A percentile compares a stretch with the other conserved stretches of the same genome.
Conservation (phyloP, 2,329 filamentous ascomycete species). For the Trichoderma sp. region DNA sequence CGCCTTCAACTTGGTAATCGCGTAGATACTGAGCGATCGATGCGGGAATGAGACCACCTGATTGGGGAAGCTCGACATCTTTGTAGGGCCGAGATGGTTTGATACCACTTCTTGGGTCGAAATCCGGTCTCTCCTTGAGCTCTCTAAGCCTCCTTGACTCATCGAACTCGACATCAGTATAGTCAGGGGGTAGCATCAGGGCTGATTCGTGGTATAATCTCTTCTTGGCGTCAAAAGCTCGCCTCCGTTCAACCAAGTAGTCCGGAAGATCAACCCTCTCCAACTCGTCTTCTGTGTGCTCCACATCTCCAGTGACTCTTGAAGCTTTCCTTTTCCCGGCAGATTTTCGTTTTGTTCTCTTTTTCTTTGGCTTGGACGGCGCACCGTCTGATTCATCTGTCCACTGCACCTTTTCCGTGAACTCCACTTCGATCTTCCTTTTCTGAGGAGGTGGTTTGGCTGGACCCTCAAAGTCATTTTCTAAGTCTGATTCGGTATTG, state of each 20-base stretch:
- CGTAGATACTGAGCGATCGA: conserved; percentile 88
- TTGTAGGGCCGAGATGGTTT: conserved; percentile 68
- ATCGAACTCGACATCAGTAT: conserved; percentile 69
- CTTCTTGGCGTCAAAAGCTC: conserved; percentile 63
- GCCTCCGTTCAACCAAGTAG: conserved; percentile 67
- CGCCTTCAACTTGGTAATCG: conserved; percentile 86
- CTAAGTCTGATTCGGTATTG: conserved; percentile 24
- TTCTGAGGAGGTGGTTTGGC: conserved; percentile 29
- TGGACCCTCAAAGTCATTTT: conserved; percentile 12
- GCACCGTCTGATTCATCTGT: conserved; percentile 59
- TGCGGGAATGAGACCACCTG: conserved; percentile 78
- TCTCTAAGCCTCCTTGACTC: conserved; percentile 33
- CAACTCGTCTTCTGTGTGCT: conserved; percentile 40
- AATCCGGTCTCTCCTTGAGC: conserved; percentile 66
- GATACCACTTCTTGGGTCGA: conserved; percentile 53
- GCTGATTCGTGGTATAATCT: conserved; percentile 63
- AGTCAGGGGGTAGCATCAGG: conserved; percentile 74
- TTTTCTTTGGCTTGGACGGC: conserved; percentile 53
- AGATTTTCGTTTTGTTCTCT: conserved; percentile 31
- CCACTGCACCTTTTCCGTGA: conserved; percentile 49
- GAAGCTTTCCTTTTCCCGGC: conserved; percentile 29
- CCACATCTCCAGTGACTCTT: conserved; percentile 29
- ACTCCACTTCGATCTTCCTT: conserved; percentile 37
- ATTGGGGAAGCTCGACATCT: conserved; percentile 72
- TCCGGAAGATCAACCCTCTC: conserved; percentile 64